These are phyloP conservation scores for Boletus pseudo-olivaceus DNA, from an alignment of 768 basidiomycete genomes.

Conservation along the genomic window DNA sequence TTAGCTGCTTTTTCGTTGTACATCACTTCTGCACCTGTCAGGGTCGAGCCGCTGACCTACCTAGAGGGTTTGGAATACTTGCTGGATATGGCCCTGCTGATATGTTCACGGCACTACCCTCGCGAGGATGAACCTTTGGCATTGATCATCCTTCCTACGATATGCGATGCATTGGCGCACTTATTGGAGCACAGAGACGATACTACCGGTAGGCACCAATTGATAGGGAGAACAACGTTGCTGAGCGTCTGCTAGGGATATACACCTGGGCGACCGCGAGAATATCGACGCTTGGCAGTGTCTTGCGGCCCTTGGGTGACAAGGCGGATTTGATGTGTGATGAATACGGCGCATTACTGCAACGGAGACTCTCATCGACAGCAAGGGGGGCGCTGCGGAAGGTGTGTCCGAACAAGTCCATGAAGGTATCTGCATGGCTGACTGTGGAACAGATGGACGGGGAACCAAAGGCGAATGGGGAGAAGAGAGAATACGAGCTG, in stretches of 20 bases:
- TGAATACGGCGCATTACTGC: conserved; percentile 31
- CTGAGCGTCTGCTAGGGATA: conserved; percentile 7
- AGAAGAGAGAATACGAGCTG: conserved; percentile 11
- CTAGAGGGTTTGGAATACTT: conserved; percentile 47
- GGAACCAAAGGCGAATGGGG: not conserved
- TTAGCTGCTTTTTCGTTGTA: conserved; percentile 49
- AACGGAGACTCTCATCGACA: conserved; percentile 27
- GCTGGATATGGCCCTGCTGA: conserved; percentile 45
- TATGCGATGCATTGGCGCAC: conserved; percentile 48
- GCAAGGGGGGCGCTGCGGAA: conserved; percentile 28
- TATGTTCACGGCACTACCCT: conserved; percentile 43
- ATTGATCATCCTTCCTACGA: conserved; percentile 43
- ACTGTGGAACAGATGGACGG: conserved; percentile 6
- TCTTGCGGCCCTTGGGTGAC: conserved; percentile 34
- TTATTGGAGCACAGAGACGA: conserved; percentile 32
- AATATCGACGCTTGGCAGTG: conserved; percentile 42
- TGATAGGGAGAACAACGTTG: not conserved
- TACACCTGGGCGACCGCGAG: conserved; percentile 36
- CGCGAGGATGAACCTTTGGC: conserved; percentile 50
- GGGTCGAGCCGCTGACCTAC: conserved; percentile 36
- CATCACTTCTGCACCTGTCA: conserved; percentile 29
- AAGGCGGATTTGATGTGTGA: conserved; percentile 7
- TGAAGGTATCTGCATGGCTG: not conserved
- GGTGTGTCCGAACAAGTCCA: conserved; percentile 15
- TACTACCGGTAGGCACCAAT: conserved; percentile 24